Conservation (phyloP, 2,329 filamentous ascomycete species). For the Sporothrix brasiliensis region DNA sequence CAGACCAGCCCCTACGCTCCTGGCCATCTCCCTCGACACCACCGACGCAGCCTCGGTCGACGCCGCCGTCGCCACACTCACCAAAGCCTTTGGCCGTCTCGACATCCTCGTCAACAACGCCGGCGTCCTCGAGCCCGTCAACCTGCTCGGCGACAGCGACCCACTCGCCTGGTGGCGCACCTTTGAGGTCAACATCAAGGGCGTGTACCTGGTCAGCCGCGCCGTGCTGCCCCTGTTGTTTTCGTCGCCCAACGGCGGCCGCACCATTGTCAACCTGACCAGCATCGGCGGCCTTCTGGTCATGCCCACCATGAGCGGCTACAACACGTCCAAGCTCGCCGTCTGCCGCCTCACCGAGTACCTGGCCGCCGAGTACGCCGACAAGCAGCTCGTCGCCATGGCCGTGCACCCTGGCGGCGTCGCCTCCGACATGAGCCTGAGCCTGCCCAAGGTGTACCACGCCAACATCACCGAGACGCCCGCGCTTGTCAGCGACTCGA, state of each 20-base stretch:
- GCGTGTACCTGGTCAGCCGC: constrained; percentile 26
- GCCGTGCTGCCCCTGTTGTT: constrained; percentile 30
- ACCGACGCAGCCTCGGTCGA: constrained; percentile 24
- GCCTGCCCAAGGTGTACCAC: constrained; percentile 23
- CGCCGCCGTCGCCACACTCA: neutral
- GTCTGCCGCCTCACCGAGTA: constrained; percentile 48
- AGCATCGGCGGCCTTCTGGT: constrained; percentile 49
- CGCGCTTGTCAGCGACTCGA: constrained; percentile 48
- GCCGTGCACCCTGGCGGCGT: constrained; percentile 47
- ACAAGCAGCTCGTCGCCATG: constrained; percentile 48
- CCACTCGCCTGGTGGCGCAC: constrained; percentile 30
- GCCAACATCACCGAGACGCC: constrained; percentile 43
- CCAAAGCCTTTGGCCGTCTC: constrained; percentile 25
- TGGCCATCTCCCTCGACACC: constrained; percentile 18
- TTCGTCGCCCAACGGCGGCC: constrained; percentile 36
- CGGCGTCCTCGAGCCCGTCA: constrained; percentile 23
- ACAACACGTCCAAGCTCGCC: constrained; percentile 55
- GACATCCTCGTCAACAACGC: constrained; percentile 36
- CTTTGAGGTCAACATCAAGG: constrained; percentile 29
- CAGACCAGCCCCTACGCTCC: constrained; percentile 17
- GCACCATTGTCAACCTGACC: constrained; percentile 52
- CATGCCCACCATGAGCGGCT: constrained; percentile 46
- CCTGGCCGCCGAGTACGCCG: constrained; percentile 53
- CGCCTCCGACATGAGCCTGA: constrained; percentile 43
- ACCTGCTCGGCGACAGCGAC: constrained; percentile 25